Conservation (phyloP, 2,329 filamentous ascomycete species). For the Alternaria brassicae region DNA sequence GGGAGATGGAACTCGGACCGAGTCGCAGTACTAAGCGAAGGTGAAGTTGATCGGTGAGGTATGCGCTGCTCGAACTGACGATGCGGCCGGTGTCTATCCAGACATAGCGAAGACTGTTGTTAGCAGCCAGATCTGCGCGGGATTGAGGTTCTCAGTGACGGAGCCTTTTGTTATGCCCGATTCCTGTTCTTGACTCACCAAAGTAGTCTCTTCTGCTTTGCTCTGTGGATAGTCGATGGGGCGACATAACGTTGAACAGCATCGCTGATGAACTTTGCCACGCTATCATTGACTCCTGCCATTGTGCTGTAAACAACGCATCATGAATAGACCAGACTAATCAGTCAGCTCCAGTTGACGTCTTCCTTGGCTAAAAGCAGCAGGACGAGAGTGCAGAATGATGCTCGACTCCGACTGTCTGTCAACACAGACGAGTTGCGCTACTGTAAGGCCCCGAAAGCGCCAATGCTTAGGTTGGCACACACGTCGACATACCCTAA, state of each 20-base stretch:
- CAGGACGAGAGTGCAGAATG: too few relatives aligned
- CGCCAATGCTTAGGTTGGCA: too few relatives aligned
- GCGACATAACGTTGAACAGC: too few relatives aligned
- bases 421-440: too few relatives aligned
- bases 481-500: not conserved
- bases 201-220: too few relatives aligned
- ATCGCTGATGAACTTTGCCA: not conserved
- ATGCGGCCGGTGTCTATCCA: not conserved
- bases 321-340: not conserved
- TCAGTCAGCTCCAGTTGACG: not conserved
- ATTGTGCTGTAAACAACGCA: not conserved
- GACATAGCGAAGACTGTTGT: not conserved
- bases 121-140: not conserved
- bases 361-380: too few relatives aligned
- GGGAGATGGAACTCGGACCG: too few relatives aligned
- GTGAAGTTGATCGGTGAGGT: not conserved
- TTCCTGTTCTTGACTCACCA: too few relatives aligned
- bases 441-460: too few relatives aligned
- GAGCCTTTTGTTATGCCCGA: too few relatives aligned
- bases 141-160: not conserved
- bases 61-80: not conserved
- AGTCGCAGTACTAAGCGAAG: not conserved
- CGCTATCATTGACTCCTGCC: not conserved
- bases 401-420: too few relatives aligned
- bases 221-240: too few relatives aligned